phyloP scores from a whole-genome alignment of 768 basidiomycete species.

The Lactifluus piperatus region DNA sequence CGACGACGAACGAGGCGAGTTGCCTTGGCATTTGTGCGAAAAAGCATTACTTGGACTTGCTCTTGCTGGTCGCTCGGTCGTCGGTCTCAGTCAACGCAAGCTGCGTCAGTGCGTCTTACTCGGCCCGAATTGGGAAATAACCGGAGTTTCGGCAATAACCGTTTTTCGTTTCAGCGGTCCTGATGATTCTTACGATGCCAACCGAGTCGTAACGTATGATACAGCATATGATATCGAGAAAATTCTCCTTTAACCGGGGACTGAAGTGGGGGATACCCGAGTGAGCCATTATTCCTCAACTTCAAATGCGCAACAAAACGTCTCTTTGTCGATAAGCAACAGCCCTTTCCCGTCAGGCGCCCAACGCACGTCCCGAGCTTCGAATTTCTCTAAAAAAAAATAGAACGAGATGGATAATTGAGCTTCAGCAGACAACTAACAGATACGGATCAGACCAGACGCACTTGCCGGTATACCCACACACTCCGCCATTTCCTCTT shows the following conservation, averaged over 20 bases:
- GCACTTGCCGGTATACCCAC: conserved; percentile 81
- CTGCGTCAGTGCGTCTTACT: not conserved
- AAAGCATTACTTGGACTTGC: conserved; percentile 14
- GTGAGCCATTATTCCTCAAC: conserved; percentile 11
- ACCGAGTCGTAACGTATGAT: no score
- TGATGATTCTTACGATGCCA: no score
- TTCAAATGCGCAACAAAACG: conserved; percentile 46
- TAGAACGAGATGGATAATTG: not conserved
- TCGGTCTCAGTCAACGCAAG: conserved; percentile 5
- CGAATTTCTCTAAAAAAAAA: conserved; percentile 50
- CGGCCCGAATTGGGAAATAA: not conserved
- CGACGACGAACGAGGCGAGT: conserved; percentile 17
- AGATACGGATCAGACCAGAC: conserved; percentile 26
- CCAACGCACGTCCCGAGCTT: conserved; percentile 64
- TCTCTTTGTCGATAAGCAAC: conserved; percentile 62
- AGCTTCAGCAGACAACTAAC: not conserved
- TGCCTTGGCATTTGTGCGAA: conserved; percentile 12
- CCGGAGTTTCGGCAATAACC: no score
- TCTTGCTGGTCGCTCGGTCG: conserved; percentile 4
- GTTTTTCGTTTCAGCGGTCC: no score
- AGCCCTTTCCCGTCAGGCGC: conserved; percentile 82
- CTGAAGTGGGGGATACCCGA: not conserved
- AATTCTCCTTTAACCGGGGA: not conserved
- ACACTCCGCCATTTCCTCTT: conserved; percentile 80
- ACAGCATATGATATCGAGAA: no score